phyloP scores from a whole-genome alignment of 202 grass and related monocot genomes.

The Digitaria exilis region DNA sequence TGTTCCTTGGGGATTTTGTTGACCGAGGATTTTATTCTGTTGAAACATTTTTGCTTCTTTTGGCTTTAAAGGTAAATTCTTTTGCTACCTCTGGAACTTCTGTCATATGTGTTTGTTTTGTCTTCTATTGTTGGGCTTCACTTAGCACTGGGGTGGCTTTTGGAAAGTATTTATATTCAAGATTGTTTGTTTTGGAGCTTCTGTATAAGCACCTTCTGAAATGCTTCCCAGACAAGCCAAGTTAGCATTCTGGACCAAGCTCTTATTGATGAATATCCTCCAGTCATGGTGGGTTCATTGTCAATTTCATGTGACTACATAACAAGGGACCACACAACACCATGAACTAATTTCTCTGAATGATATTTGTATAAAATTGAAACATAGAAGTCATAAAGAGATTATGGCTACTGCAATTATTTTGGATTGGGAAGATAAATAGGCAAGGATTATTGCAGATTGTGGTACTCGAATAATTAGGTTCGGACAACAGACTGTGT shows the following conservation, averaged over 20 bases:
- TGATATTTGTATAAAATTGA: not conserved
- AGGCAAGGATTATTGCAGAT: not conserved
- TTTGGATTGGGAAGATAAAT: no score
- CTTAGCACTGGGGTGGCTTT: not conserved
- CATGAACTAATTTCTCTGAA: not conserved
- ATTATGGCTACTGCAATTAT: conserved; percentile 12
- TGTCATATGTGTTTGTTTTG: conserved; percentile 10
- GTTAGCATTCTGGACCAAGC: not conserved
- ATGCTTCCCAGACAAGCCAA: not conserved
- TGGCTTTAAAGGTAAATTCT: conserved; percentile 89
- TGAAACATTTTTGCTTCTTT: conserved; percentile 97
- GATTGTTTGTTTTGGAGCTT: not conserved
- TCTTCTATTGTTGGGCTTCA: not conserved
- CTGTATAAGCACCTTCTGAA: no score
- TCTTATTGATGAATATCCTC: not conserved
- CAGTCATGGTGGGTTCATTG: not conserved
- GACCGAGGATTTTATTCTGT: conserved; percentile 99
- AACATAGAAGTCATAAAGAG: not conserved
- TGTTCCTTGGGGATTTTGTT: conserved; percentile 99
- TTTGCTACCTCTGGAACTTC: conserved; percentile 20
- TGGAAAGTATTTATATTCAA: not conserved
- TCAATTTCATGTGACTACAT: conserved; percentile 12
- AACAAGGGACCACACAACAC: not conserved
- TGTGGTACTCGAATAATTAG: not conserved
- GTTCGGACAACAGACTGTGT: not conserved